Base-by-base conservation (phyloP, 2,329 filamentous ascomycete genomes). In the Dactylella cylindrospora region DNA sequence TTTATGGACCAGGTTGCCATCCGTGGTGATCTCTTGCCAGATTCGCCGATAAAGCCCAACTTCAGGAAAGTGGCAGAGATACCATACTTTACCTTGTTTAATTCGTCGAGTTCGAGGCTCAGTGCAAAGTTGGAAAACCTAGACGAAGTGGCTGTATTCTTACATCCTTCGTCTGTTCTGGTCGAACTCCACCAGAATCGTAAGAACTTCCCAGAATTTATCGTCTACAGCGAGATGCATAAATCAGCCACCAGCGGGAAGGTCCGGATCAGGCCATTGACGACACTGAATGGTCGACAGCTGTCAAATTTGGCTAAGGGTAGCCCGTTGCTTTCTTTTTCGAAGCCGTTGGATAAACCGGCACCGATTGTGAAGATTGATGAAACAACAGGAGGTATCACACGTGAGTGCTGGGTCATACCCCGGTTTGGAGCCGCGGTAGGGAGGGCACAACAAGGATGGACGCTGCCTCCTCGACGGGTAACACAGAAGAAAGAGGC, bases 1-100 rank as follows among this genome's bases (percentile, higher is more conserved):
- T 97, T 96, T 75, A 83, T 97, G 69, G 93, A 98, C 73, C 87
- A 96, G 67, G 81, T 98, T 32, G 93, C 93, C 38, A 90, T 97
- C 67, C 87, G 93, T 61, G 88, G 88, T 3, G 91, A 98, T 72
- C 77, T 89, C n/a, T 79, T 88, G 0, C 88, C 89, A 0, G 79
- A 79, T 9, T 86, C 88, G 0, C 84, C 84, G 0, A 83, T 67
- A 44, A 67, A 65, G 36, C 47, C 67, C 23, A 64, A 65, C 29
- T 64, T 55, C 53, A 69, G 66, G 43, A 67, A 59, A 32, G 55
- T 66, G n/a, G 94, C 93, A 66, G 90, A 97, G 67, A 87, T 97
- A 2, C 87, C 91, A 0, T 98, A 97, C 71, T 73, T 95, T 5
- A 90, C 93, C 0, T 82, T 98, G 3, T 82, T 90, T 67, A 84